Evolutionary conservation across 345 rosid genomes (phyloP), one percentile per base, ranked within the genome.

Genomic region (Capsella bursapastoris): DNA sequence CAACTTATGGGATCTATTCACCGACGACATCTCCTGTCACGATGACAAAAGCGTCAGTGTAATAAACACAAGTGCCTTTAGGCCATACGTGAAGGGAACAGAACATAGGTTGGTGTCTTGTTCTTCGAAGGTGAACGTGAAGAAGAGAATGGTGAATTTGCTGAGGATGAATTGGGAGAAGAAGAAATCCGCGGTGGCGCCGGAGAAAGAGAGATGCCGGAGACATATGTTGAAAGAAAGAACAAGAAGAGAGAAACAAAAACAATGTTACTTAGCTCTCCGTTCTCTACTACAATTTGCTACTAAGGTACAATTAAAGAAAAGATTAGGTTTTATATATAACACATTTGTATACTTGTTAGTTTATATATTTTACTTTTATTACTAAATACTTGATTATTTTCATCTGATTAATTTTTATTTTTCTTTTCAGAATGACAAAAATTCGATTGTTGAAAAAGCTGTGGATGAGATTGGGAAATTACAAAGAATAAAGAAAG

Each of bases 221-320:
- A 78, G 71, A 6, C 97, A 86, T 66, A 84, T 76, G 89, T 52
- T 90, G 81, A 86, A 80, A 53, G 98, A 93, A 72, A 82, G 98
- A 78, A 52, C 75, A 57, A 85, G 98, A 62, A 83, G 98, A 79
- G 83, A 77, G 70, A 86, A 47, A 80, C 95, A 90, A 82, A 87
- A 78, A 80, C 70, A 76, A 10, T 80, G 81, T 47, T 93, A 83
- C 83, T 65, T 55, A 0, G 81, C 82, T 62, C 83, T 90, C 49
- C 91, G 79, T 69, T 80, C 93, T 63, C 29, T 82, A 22, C 47
- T 90, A 69, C 97, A 92, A 12, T 60, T 0, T 4, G 84, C 82
- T 55, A 84, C 98, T 78, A 89, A 86, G 97, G 97, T 60, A 60
- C 16, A 22, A 22, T 22, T 22, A 22, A 22, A 22, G 25, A 22